A percentile compares a stretch with the other conserved stretches of the same genome.
Evolutionary conservation across 2,329 filamentous ascomycete genomes (phyloP).

Genomic region (Arthrobotrys entomopaga): DNA sequence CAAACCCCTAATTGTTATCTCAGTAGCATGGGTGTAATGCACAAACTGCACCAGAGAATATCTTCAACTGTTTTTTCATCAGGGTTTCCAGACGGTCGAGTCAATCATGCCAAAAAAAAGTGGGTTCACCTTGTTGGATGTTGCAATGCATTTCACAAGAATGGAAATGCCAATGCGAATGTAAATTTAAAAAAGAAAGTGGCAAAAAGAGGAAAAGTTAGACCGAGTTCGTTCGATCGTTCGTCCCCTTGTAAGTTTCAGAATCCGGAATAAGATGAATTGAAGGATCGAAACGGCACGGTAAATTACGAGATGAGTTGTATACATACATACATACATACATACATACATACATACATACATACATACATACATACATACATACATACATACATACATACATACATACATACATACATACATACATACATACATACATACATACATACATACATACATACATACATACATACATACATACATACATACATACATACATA

Average conservation of each 20-base stretch:
- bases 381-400: no score
- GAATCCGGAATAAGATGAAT: conserved; percentile 48
- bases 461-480: no score
- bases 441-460: no score
- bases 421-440: no score
- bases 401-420: no score
- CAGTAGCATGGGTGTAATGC: not conserved
- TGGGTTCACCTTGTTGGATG: no score
- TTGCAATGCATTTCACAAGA: not conserved
- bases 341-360: no score
- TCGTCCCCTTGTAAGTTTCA: conserved; percentile 50
- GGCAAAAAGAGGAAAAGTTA: not conserved
- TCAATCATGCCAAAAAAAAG: not conserved
- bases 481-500: no score
- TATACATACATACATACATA: no score
- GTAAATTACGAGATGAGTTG: conserved; percentile 47
- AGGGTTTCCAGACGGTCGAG: not conserved
- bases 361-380: no score
- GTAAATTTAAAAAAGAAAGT: not conserved
- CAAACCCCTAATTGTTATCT: not conserved
- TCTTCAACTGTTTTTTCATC: not conserved
- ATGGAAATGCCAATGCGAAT: not conserved
- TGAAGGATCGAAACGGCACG: conserved; percentile 43
- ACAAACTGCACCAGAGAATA: not conserved
- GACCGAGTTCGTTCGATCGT: no score